Conservation (phyloP, 805 yeast genomes). For the Metschnikowia santaceciliae region DNA sequence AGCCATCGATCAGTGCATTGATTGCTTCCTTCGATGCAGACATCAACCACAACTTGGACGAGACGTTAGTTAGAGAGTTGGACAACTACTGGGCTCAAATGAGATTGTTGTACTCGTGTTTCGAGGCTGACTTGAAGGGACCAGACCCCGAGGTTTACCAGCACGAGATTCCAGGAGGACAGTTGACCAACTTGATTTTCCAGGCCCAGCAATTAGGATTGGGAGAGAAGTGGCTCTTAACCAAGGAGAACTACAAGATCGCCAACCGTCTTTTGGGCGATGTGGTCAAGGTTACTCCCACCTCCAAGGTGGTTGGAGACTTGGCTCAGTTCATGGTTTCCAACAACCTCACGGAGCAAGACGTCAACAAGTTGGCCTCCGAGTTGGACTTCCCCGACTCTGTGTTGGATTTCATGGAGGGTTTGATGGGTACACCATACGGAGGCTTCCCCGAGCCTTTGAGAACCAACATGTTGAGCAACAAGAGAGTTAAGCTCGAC, state of each 20-base stretch:
- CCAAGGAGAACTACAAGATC: slow-evolving; percentile 88
- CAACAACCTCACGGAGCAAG: slow-evolving; percentile 81
- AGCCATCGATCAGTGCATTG: slow-evolving; percentile 91
- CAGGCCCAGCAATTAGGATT: slow-evolving; percentile 99
- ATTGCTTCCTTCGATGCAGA: slow-evolving; percentile 90
- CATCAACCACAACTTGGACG: slow-evolving; percentile 67
- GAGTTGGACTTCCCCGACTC: slow-evolving; percentile 98
- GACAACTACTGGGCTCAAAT: slow-evolving; percentile 99
- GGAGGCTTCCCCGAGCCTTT: slow-evolving; percentile 99
- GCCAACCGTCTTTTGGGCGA: slow-evolving; percentile 93
- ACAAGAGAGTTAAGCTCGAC: slow-evolving; percentile 87
- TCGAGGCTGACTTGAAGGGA: slow-evolving; percentile 98
- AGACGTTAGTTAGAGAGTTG: slow-evolving; percentile 67
- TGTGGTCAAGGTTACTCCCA: slow-evolving; percentile 97
- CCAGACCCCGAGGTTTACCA: slow-evolving; percentile 99
- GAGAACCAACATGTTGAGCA: slow-evolving; percentile 84
- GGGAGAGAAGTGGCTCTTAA: slow-evolving; percentile 94
- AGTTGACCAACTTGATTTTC: slow-evolving; percentile 94
- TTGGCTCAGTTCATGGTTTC: slow-evolving; percentile 99
- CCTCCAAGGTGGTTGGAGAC: slow-evolving; percentile 99
- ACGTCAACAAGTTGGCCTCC: slow-evolving; percentile 80
- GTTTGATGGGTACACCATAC: slow-evolving; percentile 98
- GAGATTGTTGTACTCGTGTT: slow-evolving; percentile 93
- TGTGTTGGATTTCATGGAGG: slow-evolving; percentile 97
- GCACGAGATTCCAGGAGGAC: slow-evolving; percentile 99